Percentiles rank a stretch among this genome's conserved stretches.
Conservation (phyloP, 768 basidiomycete genomes). For the Russula virescens region DNA sequence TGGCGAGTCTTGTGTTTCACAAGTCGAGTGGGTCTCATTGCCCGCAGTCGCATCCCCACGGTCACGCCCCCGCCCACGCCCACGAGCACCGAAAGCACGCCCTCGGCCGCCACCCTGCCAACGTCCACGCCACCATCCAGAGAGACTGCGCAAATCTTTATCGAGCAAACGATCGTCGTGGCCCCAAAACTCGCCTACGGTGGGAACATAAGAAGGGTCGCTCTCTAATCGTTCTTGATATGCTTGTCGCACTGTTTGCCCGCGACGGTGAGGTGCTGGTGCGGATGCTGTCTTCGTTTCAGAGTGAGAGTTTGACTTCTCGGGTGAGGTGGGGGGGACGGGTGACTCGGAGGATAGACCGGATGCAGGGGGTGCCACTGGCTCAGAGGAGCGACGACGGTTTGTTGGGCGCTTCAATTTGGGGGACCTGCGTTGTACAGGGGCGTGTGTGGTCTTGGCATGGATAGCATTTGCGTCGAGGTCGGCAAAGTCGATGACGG, state of each 20-base stretch:
- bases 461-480: constrained; percentile 31
- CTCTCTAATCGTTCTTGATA: constrained; percentile 77
- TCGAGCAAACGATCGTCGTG: constrained; percentile 89
- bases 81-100: constrained; percentile 50
- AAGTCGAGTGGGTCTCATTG: constrained; percentile 22
- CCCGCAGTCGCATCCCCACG: constrained; percentile 15
- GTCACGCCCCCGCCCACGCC: constrained; percentile 37
- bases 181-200: constrained; percentile 90
- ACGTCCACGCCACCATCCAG: constrained; percentile 82
- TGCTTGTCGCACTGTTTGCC: constrained; percentile 71
- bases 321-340: constrained; percentile 28
- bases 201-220: constrained; percentile 87
- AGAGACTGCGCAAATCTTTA: constrained; percentile 74
- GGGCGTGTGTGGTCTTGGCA: constrained; percentile 30
- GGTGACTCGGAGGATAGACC: constrained; percentile 31
- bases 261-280: constrained; percentile 35
- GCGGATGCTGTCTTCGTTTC: constrained; percentile 32
- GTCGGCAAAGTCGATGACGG: constrained; percentile 78
- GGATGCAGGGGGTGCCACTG: constrained; percentile 20
- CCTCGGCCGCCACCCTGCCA: constrained; percentile 69
- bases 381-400: constrained; percentile 32
- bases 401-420: constrained; percentile 32
- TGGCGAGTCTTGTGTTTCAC: constrained; percentile 24
- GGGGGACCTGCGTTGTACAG: constrained; percentile 26
- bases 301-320: too few species aligned